phyloP scores from a whole-genome alignment of 148 eudicot genomes.

The Hydrangea macrophylla region DNA sequence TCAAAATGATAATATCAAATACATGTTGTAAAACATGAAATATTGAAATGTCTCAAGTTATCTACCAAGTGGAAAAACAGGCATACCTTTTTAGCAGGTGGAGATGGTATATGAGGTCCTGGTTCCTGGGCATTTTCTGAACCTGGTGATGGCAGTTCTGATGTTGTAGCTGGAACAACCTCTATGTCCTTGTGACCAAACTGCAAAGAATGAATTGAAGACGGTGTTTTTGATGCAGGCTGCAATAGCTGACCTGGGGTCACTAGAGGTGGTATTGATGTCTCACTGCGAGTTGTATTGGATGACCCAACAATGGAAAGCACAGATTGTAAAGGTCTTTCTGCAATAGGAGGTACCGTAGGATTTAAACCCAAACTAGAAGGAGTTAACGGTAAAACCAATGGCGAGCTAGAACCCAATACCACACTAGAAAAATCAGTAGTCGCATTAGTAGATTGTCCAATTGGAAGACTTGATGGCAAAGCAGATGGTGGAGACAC shows the following conservation, averaged over 20 bases:
- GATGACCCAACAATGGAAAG: conserved; percentile 32
- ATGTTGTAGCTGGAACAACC: conserved; percentile 37
- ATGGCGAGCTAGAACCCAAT: conserved; percentile 24
- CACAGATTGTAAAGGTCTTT: conserved; percentile 26
- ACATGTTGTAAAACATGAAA: too few relatives aligned
- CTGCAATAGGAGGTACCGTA: conserved; percentile 22
- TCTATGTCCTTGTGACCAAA: conserved; percentile 39
- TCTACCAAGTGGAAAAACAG: background rate
- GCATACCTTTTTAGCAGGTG: conserved; percentile 35
- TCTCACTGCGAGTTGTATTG: conserved; percentile 20
- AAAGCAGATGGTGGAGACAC: conserved; percentile 26
- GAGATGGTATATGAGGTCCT: conserved; percentile 42
- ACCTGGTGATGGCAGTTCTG: conserved; percentile 20
- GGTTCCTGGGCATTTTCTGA: conserved; percentile 33
- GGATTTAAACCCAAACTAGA: conserved; percentile 25
- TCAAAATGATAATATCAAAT: too few relatives aligned
- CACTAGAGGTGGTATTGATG: conserved; percentile 26
- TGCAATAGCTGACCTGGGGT: conserved; percentile 58
- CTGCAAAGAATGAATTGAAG: conserved; percentile 28
- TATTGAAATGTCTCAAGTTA: too few relatives aligned
- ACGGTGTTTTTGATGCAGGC: conserved; percentile 30
- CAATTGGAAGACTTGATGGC: conserved; percentile 18
- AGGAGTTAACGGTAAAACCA: conserved; percentile 29
- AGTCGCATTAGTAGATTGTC: conserved; percentile 29
- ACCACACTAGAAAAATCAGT: conserved; percentile 24